Evolutionary conservation across 2,329 filamentous ascomycete genomes (phyloP).

Genomic region (Stachybotrys elegans): DNA sequence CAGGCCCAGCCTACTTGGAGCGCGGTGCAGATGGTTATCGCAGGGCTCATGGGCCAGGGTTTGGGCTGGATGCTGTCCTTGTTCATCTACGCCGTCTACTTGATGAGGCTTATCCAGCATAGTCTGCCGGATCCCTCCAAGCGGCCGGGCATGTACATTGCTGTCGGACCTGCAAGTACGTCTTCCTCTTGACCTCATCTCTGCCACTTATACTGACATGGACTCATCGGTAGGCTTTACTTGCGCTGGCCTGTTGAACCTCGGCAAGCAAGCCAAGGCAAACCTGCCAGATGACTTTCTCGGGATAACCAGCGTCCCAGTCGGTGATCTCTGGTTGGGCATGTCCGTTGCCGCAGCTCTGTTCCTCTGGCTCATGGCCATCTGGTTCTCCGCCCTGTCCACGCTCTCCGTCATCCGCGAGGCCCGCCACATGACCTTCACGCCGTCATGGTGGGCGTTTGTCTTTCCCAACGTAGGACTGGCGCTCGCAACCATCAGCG

Average conservation of each 20-base stretch:
- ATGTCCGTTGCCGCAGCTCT: constrained; percentile 39
- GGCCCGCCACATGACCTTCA: constrained; percentile 37
- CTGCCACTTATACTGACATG: no score
- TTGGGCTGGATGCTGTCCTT: constrained; percentile 47
- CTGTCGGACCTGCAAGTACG: constrained; percentile 41
- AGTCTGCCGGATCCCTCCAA: constrained; percentile 41
- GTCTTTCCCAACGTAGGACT: constrained; percentile 50
- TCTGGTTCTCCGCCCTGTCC: constrained; percentile 47
- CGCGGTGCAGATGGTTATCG: constrained; percentile 46
- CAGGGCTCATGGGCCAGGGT: constrained; percentile 46
- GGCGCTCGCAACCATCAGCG: constrained; percentile 47
- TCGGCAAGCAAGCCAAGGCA: constrained; percentile 27
- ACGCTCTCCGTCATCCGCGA: constrained; percentile 30
- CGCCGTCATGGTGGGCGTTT: constrained; percentile 46
- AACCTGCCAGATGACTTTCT: constrained; percentile 15
- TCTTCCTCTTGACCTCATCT: not conserved
- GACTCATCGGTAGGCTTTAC: no score
- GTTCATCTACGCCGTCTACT: constrained; percentile 33
- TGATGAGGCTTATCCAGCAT: constrained; percentile 44
- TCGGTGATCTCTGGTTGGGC: constrained; percentile 33
- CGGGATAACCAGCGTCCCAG: constrained; percentile 13
- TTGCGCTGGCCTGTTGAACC: constrained; percentile 34
- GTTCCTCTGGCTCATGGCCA: constrained; percentile 47
- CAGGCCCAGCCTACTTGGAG: constrained; percentile 36
- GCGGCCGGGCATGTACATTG: constrained; percentile 50